These are phyloP conservation scores for Piper longum DNA, from an alignment of 164 flowering plant species.

Conservation along the genomic window DNA sequence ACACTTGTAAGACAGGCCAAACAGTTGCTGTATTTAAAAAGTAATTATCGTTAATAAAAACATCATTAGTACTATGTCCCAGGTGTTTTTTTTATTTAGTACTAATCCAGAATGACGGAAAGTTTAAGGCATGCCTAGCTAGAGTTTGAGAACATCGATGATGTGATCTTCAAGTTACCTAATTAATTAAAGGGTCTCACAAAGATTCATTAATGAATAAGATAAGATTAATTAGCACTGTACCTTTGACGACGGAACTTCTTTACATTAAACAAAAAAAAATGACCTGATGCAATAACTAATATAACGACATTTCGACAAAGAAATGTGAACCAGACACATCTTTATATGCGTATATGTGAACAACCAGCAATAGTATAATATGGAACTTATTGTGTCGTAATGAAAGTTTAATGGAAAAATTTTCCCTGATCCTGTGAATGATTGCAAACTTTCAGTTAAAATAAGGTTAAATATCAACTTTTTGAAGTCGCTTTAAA, in stretches of 20 bases:
- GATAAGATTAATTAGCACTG: not conserved
- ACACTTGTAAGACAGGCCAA: not conserved
- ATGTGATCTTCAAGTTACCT: not conserved
- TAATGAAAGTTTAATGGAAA: too few species aligned
- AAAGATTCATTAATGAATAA: not conserved
- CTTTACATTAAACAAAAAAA: too few species aligned
- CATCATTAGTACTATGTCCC: not conserved
- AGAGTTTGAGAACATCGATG: not conserved
- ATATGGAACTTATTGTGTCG: too few species aligned
- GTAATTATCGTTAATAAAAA: too few species aligned
- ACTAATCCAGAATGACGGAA: not conserved
- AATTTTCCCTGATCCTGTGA: too few species aligned
- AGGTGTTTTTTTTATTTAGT: not conserved
- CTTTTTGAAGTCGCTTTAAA: not conserved
- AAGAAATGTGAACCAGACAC: too few species aligned
- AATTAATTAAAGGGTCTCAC: not conserved
- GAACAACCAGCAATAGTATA: too few species aligned
- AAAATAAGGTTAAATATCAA: not conserved
- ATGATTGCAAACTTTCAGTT: not conserved
- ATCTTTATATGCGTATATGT: too few species aligned
- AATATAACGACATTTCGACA: too few species aligned
- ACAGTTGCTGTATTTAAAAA: not conserved
- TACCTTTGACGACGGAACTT: not conserved
- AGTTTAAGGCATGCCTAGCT: not conserved
- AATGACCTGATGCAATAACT: too few species aligned